Evolutionary conservation across 2,329 filamentous ascomycete genomes (phyloP).

Genomic region (Gremmenia infestans): DNA sequence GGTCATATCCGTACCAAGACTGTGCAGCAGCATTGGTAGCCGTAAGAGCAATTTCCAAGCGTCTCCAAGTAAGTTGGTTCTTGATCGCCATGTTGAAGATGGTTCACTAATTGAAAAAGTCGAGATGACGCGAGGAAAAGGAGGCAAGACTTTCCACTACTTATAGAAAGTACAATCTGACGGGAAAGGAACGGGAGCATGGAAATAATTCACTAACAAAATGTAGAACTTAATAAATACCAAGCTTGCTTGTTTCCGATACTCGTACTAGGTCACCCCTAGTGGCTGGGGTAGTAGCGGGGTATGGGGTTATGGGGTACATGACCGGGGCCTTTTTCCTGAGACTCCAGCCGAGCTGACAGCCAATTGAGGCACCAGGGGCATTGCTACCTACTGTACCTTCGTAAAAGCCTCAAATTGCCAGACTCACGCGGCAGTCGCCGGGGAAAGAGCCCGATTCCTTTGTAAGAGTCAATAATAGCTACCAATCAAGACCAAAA

Average conservation of each 20-base stretch:
- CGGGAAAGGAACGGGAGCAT: neutral
- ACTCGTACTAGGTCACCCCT: neutral
- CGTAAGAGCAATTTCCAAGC: conserved; percentile 11
- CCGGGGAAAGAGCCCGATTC: too few species aligned
- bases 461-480: too few species aligned
- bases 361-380: neutral
- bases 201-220: neutral
- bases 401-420: too few species aligned
- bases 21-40: conserved; percentile 14
- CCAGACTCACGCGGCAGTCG: too few species aligned
- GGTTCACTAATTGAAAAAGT: neutral
- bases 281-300: neutral
- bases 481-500: too few species aligned
- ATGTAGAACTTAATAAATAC: neutral
- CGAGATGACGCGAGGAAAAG: neutral
- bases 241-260: neutral
- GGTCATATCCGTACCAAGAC: conserved; percentile 45
- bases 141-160: neutral
- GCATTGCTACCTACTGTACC: too few species aligned
- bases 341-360: neutral
- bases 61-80: conserved; percentile 1
- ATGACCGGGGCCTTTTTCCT: neutral
- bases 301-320: conserved; percentile 3
- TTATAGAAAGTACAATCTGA: neutral
- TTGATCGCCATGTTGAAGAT: conserved; percentile 1